These are phyloP conservation scores for Sugiyamaella castrensis DNA, from an alignment of 1,139 yeast genomes.

Conservation along the genomic window DNA sequence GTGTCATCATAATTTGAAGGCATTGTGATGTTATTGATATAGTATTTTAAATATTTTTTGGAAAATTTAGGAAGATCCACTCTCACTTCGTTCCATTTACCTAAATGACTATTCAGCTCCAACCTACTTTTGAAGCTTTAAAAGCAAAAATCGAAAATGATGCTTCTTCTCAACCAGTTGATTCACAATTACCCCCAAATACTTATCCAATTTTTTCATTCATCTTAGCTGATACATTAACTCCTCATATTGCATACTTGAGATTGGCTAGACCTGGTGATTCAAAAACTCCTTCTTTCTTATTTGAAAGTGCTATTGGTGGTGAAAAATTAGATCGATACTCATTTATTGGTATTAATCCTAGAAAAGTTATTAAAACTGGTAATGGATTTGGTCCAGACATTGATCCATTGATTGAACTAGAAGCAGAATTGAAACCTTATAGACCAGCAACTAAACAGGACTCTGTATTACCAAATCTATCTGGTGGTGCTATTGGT, in stretches of 20 bases:
- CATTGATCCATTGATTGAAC: slow-evolving; percentile 72
- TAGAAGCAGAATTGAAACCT: slow-evolving; percentile 67
- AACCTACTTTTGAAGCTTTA: slow-evolving; percentile 21
- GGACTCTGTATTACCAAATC: slow-evolving; percentile 52
- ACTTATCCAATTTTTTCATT: slow-evolving; percentile 78
- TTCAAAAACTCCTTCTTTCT: slow-evolving; percentile 57
- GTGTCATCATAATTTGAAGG: too few species aligned
- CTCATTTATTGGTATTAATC: slow-evolving; percentile 85
- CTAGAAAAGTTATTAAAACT: slow-evolving; percentile 75
- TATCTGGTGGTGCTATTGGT: slow-evolving; percentile 96
- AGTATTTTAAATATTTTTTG: too few species aligned
- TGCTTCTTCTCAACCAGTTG: slow-evolving; percentile 9
- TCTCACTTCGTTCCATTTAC: neutral
- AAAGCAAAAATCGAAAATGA: slow-evolving; percentile 13
- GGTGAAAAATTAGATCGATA: slow-evolving; percentile 89
- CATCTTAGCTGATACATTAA: slow-evolving; percentile 70
- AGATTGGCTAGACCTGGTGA: slow-evolving; percentile 74
- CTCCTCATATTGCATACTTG: slow-evolving; percentile 88
- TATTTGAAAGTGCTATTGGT: slow-evolving; percentile 82
- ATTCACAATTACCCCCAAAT: slow-evolving; percentile 37
- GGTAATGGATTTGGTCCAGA: slow-evolving; percentile 58
- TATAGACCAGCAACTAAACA: slow-evolving; percentile 67
- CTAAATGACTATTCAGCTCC: slow-evolving; percentile 16
- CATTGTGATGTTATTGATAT: too few species aligned
- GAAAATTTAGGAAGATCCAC: too few species aligned